Percentiles rank a stretch among this genome's conserved stretches.
Evolutionary conservation across 2,329 filamentous ascomycete genomes (phyloP).

Genomic region (Neoarthrinium moseri): DNA sequence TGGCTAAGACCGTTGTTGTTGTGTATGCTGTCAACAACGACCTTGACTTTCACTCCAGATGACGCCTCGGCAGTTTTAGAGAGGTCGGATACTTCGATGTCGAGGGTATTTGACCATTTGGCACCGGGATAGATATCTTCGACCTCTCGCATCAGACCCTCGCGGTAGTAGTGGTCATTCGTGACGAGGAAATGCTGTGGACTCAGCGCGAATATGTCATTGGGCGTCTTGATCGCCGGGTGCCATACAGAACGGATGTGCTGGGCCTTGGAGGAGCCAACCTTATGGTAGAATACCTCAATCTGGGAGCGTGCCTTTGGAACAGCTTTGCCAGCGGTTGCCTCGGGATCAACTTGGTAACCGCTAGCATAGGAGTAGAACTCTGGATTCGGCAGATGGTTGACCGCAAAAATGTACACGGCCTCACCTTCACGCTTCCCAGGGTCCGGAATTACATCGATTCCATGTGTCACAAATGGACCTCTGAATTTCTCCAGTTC

Average conservation of each 20-base stretch:
- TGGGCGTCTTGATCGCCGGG: constrained; percentile 54
- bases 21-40: constrained; percentile 44
- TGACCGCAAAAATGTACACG: constrained; percentile 61
- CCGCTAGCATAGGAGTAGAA: constrained; percentile 24
- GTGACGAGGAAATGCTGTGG: constrained; percentile 54
- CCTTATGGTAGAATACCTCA: constrained; percentile 55
- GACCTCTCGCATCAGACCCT: constrained; percentile 42
- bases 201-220: constrained; percentile 51
- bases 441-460: constrained; percentile 55
- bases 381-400: constrained; percentile 52
- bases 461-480: constrained; percentile 58
- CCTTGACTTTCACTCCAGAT: constrained; percentile 36
- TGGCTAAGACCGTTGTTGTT: constrained; percentile 58
- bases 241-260: constrained; percentile 55
- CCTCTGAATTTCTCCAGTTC: constrained; percentile 48
- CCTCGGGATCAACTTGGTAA: not conserved
- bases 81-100: constrained; percentile 35
- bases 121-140: constrained; percentile 43
- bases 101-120: constrained; percentile 48
- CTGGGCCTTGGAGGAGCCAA: constrained; percentile 37
- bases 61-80: constrained; percentile 10
- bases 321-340: constrained; percentile 16
- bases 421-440: constrained; percentile 30
- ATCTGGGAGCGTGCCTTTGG: constrained; percentile 49
- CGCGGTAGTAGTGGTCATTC: constrained; percentile 56